Percentiles rank a stretch among this genome's conserved stretches.
These are phyloP conservation scores for Coccomyxa sp. DNA, from an alignment of 139 green algal genomes.

Conservation along the genomic window DNA sequence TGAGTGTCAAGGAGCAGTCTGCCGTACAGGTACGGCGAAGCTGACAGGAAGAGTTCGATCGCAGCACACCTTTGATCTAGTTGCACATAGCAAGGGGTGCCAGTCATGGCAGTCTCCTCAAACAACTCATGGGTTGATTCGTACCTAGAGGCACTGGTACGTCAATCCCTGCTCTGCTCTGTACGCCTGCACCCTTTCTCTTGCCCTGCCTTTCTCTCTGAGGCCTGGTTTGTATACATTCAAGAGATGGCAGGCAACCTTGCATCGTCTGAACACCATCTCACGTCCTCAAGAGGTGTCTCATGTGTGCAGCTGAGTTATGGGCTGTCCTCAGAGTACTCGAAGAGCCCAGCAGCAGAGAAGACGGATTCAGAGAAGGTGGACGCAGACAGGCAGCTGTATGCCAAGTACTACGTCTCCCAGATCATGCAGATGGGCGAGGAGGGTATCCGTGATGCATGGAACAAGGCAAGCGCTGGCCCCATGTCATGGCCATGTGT, in stretches of 20 bases:
- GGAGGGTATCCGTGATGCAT: conserved; percentile 62
- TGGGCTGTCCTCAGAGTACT: conserved; percentile 49
- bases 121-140: conserved; percentile 75
- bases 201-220: no score
- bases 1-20: no score
- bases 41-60: no score
- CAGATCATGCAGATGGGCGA: conserved; percentile 75
- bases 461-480: conserved; percentile 52
- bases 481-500: background rate
- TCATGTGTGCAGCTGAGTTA: conserved; percentile 41
- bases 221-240: no score
- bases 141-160: conserved; percentile 75
- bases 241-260: background rate
- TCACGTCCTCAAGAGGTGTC: no score
- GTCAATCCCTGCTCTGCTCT: background rate
- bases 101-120: conserved; percentile 4
- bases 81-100: no score
- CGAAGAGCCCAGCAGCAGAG: conserved; percentile 20
- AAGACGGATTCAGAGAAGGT: conserved; percentile 9
- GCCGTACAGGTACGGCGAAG: no score
- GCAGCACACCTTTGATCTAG: no score
- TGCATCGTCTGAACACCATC: background rate
- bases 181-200: no score
- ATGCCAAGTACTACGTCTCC: conserved; percentile 73
- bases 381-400: conserved; percentile 40